A percentile compares a stretch with the other conserved stretches of the same genome.
Conservation (phyloP, 257 asterid species). For the Fraxinus excelsior region DNA sequence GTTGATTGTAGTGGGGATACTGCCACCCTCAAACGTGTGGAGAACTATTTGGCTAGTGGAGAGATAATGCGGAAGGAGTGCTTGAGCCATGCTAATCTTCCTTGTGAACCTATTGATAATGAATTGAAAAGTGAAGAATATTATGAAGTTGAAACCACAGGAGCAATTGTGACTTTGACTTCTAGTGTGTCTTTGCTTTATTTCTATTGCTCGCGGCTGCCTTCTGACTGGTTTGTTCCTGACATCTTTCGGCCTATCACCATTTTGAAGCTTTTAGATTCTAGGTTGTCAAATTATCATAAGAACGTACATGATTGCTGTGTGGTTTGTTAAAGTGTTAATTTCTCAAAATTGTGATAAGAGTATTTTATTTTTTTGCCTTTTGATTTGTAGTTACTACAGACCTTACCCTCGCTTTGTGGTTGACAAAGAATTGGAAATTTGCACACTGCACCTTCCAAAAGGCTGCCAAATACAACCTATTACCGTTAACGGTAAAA, state of each 20-base stretch:
- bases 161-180: slow-evolving; percentile 65
- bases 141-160: slow-evolving; percentile 61
- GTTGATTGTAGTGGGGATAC: slow-evolving; percentile 49
- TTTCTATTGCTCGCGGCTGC: slow-evolving; percentile 79
- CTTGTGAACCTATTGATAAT: slow-evolving; percentile 54
- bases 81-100: slow-evolving; percentile 54
- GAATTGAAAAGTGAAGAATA: slow-evolving; percentile 45
- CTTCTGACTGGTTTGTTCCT: slow-evolving; percentile 73
- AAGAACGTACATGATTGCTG: not conserved
- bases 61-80: slow-evolving; percentile 70
- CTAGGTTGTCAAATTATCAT: not conserved
- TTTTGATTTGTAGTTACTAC: slow-evolving; percentile 54
- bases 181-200: slow-evolving; percentile 65
- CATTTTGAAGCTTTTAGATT: slow-evolving; percentile 5
- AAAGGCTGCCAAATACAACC: slow-evolving; percentile 59
- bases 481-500: slow-evolving; percentile 40
- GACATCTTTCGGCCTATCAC: slow-evolving; percentile 4
- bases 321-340: not conserved
- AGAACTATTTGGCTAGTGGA: slow-evolving; percentile 60
- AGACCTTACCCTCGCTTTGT: slow-evolving; percentile 64
- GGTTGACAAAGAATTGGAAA: slow-evolving; percentile 42
- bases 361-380: not conserved
- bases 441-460: slow-evolving; percentile 65
- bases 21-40: slow-evolving; percentile 43
- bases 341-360: slow-evolving; percentile 17